Evolutionary conservation across 2,329 filamentous ascomycete genomes (phyloP), one percentile per base, ranked within the genome.

Genomic region (Dissoconium aciculare): DNA sequence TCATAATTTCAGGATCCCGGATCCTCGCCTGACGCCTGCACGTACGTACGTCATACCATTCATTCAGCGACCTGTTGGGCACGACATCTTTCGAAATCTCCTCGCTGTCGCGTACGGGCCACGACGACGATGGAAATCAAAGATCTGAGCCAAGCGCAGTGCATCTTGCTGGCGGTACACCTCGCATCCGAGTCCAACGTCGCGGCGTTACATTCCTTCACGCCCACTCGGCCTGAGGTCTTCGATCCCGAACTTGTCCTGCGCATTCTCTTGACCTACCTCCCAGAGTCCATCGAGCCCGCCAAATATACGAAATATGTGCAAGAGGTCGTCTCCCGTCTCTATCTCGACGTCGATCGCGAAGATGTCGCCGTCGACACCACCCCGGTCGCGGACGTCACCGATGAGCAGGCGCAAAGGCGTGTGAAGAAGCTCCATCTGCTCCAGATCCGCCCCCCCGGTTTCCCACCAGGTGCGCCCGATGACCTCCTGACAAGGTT

Each of bases 191-290:
- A 70, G 45, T 66, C 71, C 48, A 69, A 85, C 50, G 61, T 84
- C 44, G 53, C 64, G 43, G 64, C 67, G 40, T 58, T 89, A 36
- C 64, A 67, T 34, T 62, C 60, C 31, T 60, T 89, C 38, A 64
- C 71, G 31, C 60, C 66, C 13, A 59, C 63, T 23, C 60, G 78
- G 43, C 55, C 57, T 31, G 59, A 66, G 32, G 63, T 74, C 21
- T 60, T 89, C 32, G 63, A 67, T 15, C 65, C 68, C 26, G 71
- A 78, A 34, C 58, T 83, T 10, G 51, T 81, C 14, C 62, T 89
- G 35, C 73, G 77, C 26, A 73, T 89, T 31, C 57, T 91, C 13
- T 65, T 91, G 27, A 81, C 76, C 12, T 81, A 77, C 49, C 64
- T 91, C 1, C 82, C 83, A 15, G 80, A 87, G 53, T 75, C 68